These are phyloP conservation scores for Orbilia quercus DNA, from an alignment of 2,329 filamentous ascomycete species.

Conservation along the genomic window DNA sequence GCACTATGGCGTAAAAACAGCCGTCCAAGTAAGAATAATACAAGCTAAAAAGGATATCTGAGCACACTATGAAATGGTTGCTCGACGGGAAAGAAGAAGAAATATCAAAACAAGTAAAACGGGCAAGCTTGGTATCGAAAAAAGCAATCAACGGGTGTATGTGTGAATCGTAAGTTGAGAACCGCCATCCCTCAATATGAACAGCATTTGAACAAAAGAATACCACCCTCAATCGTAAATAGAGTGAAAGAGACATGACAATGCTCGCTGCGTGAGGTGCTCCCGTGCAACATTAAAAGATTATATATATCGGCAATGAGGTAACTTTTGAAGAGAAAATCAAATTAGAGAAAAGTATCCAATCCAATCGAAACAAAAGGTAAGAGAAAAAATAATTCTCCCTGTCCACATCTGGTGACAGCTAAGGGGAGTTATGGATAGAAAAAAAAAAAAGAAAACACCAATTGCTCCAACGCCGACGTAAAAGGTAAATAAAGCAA, in stretches of 20 bases:
- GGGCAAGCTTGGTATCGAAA: constrained; percentile 5
- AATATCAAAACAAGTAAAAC: background rate
- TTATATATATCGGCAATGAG: background rate
- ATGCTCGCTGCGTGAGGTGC: constrained; percentile 31
- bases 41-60: background rate
- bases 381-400: background rate
- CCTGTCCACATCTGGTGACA: background rate
- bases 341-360: constrained; percentile 2
- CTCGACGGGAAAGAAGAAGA: background rate
- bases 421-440: background rate
- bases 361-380: background rate
- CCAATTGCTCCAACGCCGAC: constrained; percentile 32
- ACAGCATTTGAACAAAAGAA: constrained; percentile 12
- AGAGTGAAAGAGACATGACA: constrained; percentile 3
- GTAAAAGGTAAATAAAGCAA: background rate
- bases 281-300: constrained; percentile 30
- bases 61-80: too few relatives aligned
- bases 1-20: constrained; percentile 11
- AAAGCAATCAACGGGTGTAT: background rate
- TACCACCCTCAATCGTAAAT: constrained; percentile 10
- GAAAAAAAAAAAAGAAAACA: constrained; percentile 19
- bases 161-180: background rate
- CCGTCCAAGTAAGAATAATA: constrained; percentile 1
- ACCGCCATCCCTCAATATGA: background rate
- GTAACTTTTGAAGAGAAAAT: constrained; percentile 14